Percentiles rank a stretch among this genome's conserved stretches.
These are phyloP conservation scores for Cladosporium sp. DNA, from an alignment of 2,329 filamentous ascomycete genomes.

Conservation along the genomic window DNA sequence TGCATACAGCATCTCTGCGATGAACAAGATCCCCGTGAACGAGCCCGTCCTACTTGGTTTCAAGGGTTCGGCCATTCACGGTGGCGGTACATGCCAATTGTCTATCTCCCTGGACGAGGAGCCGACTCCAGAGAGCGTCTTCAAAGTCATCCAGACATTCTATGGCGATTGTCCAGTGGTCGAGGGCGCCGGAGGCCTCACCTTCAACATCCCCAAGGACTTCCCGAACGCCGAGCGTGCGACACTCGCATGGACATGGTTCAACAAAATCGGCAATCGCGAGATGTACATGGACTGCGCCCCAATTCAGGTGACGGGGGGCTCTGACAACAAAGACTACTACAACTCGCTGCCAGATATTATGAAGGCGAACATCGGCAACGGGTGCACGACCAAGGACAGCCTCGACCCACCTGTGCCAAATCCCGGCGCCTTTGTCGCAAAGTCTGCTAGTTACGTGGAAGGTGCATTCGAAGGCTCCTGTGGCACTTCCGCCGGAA, in stretches of 20 bases:
- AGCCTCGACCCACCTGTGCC: constrained; percentile 55
- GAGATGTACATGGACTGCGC: constrained; percentile 99
- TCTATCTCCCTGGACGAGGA: constrained; percentile 70
- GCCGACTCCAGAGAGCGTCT: constrained; percentile 64
- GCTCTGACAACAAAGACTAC: constrained; percentile 41
- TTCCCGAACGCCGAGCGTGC: constrained; percentile 66
- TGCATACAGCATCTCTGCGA: constrained; percentile 43
- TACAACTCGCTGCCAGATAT: constrained; percentile 63
- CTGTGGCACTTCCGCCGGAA: background rate
- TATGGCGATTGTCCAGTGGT: constrained; percentile 73
- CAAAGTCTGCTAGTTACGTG: background rate
- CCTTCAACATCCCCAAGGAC: constrained; percentile 66
- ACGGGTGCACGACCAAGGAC: constrained; percentile 37
- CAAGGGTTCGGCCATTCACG: constrained; percentile 70
- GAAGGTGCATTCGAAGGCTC: constrained; percentile 13
- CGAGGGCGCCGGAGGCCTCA: constrained; percentile 52
- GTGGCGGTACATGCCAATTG: constrained; percentile 87
- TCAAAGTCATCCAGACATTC: constrained; percentile 85
- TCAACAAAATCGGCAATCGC: constrained; percentile 81
- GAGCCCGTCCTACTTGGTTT: constrained; percentile 61
- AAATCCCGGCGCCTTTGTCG: constrained; percentile 48
- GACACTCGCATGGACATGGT: constrained; percentile 80
- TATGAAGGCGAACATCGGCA: constrained; percentile 62
- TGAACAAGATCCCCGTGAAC: constrained; percentile 63
- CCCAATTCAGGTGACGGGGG: constrained; percentile 58